Percentiles rank a stretch among this genome's conserved stretches.
phyloP scores from a whole-genome alignment of 2,329 filamentous ascomycete genomes.

The Proliferodiscus dingleyae region DNA sequence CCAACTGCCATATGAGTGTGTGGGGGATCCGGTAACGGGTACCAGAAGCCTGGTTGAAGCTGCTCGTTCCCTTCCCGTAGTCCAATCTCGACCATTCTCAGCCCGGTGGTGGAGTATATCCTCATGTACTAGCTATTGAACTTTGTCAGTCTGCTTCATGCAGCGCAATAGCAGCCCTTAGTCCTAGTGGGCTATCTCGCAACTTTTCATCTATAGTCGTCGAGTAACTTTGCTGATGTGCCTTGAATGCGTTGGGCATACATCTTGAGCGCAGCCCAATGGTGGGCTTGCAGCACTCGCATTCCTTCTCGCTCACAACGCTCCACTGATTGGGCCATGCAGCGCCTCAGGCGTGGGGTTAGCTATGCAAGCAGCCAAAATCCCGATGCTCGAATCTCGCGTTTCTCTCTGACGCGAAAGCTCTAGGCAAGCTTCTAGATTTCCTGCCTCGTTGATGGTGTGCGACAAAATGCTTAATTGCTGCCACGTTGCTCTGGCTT shows the following conservation, averaged over 20 bases:
- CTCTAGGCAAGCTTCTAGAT: constrained; percentile 9
- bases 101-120: neutral
- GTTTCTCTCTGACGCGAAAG: constrained; percentile 3
- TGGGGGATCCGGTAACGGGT: neutral
- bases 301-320: constrained; percentile 1
- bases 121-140: neutral
- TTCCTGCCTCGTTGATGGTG: constrained; percentile 9
- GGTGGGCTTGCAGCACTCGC: constrained; percentile 11
- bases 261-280: constrained; percentile 12
- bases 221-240: constrained; percentile 16
- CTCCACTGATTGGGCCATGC: constrained; percentile 9
- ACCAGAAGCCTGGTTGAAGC: neutral
- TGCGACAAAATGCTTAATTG: constrained; percentile 13
- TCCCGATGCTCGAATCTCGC: constrained; percentile 5
- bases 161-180: constrained; percentile 2
- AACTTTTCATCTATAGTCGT: constrained; percentile 7
- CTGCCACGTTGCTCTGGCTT: constrained; percentile 15
- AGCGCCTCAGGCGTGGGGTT: constrained; percentile 6
- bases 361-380: neutral
- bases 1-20: neutral
- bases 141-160: neutral
- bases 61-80: neutral
- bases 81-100: neutral
- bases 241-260: constrained; percentile 17
- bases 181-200: constrained; percentile 9